Evolutionary conservation across 2,329 filamentous ascomycete species (phyloP).

Genomic region (Westerdykella ornata): DNA sequence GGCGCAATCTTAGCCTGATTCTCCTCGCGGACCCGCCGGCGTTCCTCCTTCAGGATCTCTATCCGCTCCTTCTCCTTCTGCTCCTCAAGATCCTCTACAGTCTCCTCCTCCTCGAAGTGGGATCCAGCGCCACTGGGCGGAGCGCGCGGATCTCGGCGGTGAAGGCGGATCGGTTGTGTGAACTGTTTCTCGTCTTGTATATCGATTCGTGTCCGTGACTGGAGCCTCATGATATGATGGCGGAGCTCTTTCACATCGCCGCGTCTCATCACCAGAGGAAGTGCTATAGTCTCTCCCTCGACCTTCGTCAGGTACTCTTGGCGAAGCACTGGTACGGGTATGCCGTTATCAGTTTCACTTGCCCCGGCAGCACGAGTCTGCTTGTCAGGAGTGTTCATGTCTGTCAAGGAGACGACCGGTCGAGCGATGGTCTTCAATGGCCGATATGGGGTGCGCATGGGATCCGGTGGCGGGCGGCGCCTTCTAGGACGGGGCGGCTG

Average conservation of each 20-base stretch:
- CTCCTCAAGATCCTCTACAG: constrained; percentile 57
- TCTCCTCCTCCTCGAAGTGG: constrained; percentile 47
- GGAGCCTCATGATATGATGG: constrained; percentile 80
- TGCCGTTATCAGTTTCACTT: constrained; percentile 9
- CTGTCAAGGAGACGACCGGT: constrained; percentile 27
- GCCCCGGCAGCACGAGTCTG: constrained; percentile 5
- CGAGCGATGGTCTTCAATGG: constrained; percentile 31
- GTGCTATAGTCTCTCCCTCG: constrained; percentile 35
- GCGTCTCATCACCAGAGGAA: constrained; percentile 75
- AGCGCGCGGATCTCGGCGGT: constrained; percentile 73
- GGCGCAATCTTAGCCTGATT: constrained; percentile 93
- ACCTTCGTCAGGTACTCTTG: constrained; percentile 23
- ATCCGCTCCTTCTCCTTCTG: constrained; percentile 58
- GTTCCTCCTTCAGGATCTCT: constrained; percentile 61
- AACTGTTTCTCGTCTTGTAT: constrained; percentile 75
- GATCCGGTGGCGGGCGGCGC: constrained; percentile 33
- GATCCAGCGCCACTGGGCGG: constrained; percentile 46
- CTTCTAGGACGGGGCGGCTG: constrained; percentile 25
- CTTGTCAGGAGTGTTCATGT: constrained; percentile 19
- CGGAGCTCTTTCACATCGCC: constrained; percentile 71
- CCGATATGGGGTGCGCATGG: constrained; percentile 30
- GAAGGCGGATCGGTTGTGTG: constrained; percentile 77
- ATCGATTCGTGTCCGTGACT: constrained; percentile 54
- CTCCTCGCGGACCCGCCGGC: constrained; percentile 76
- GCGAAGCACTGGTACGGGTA: constrained; percentile 19